Conservation (phyloP, 495 filamentous ascomycete genomes). For the Parachaetomium inaequale region DNA sequence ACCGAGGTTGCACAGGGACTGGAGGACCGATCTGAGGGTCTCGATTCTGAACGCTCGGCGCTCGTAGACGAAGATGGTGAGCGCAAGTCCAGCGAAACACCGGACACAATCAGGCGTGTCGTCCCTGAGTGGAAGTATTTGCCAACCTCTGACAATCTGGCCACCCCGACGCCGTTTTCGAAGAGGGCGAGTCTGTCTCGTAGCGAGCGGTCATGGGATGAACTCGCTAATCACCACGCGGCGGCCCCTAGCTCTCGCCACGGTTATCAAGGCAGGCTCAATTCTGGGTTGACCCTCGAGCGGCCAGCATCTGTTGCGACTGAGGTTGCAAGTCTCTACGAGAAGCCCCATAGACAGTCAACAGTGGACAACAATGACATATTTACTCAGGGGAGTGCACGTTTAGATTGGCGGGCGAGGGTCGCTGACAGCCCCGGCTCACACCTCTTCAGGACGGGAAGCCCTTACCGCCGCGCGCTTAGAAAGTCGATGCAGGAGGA, state of each 20-base stretch:
- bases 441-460: constrained; percentile 49
- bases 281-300: not conserved
- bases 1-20: not conserved
- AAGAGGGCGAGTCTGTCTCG: not conserved
- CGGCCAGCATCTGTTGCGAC: constrained; percentile 4
- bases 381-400: constrained; percentile 1
- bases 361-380: constrained; percentile 2
- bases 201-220: not conserved
- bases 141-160: not conserved
- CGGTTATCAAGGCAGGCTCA: not conserved
- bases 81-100: not conserved
- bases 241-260: not conserved
- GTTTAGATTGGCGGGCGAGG: constrained; percentile 30
- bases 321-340: not conserved
- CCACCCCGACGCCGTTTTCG: constrained; percentile 10
- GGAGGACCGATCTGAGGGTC: not conserved
- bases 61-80: not conserved
- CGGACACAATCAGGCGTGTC: constrained; percentile 9
- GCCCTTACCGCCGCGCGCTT: constrained; percentile 55
- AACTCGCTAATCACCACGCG: no score
- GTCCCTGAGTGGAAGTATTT: not conserved
- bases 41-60: not conserved
- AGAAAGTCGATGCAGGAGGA: constrained; percentile 39
- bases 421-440: constrained; percentile 46
- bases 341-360: constrained; percentile 5